phyloP scores from a whole-genome alignment of 441 rosid species.

The Viola pubescens region DNA sequence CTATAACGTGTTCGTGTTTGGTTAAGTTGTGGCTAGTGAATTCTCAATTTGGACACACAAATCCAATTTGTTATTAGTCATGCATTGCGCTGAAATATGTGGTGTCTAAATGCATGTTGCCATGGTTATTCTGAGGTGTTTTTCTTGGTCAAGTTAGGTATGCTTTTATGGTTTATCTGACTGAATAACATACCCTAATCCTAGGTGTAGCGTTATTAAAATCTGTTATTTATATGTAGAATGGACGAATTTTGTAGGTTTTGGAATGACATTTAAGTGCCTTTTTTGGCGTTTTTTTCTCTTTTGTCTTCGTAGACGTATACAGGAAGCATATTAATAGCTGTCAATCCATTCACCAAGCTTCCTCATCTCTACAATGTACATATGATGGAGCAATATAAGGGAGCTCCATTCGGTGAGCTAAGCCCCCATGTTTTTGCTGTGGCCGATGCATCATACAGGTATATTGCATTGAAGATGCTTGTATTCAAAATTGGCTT shows the following conservation, averaged over 20 bases:
- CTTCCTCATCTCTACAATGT: constrained; percentile 95
- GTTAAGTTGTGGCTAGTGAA: background rate
- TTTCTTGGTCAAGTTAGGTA: background rate
- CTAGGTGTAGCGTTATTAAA: background rate
- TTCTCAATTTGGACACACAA: background rate
- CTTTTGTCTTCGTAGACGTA: constrained; percentile 45
- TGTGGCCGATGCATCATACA: constrained; percentile 91
- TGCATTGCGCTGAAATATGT: background rate
- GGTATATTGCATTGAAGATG: constrained; percentile 34
- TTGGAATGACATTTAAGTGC: constrained; percentile 4
- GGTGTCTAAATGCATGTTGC: background rate
- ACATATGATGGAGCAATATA: constrained; percentile 98
- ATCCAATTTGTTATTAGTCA: background rate
- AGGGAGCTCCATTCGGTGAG: constrained; percentile 94
- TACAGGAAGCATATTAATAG: constrained; percentile 95
- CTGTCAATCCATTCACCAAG: constrained; percentile 92
- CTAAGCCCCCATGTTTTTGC: constrained; percentile 99
- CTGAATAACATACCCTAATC: background rate
- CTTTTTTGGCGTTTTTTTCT: constrained; percentile 12
- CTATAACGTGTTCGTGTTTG: background rate
- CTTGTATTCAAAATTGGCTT: background rate
- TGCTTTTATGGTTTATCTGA: background rate
- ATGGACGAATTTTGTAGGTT: background rate
- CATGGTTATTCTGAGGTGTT: background rate
- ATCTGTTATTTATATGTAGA: background rate